Evolutionary conservation across 208 protist genomes (phyloP).

Genomic region (Acanthamoeba triangularis): DNA sequence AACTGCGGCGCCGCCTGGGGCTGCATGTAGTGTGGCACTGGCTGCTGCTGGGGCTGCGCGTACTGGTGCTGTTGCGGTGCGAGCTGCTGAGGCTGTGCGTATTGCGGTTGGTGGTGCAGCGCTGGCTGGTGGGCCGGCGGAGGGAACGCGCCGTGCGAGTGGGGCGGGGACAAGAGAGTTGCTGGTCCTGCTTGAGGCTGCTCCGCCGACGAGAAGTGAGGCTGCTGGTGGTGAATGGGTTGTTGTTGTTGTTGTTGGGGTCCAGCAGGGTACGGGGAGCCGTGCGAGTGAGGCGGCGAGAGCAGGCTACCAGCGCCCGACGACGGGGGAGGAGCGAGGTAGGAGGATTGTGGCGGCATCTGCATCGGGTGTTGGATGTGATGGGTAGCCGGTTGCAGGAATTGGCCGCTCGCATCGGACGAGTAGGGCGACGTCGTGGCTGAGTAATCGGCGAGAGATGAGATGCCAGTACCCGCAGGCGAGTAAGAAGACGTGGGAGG

Average conservation of each 20-base stretch:
- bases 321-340: too few relatives aligned
- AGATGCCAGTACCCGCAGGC: neutral
- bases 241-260: neutral
- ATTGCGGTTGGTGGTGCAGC: neutral
- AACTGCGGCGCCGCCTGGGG: neutral
- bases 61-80: neutral
- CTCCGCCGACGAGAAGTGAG: neutral
- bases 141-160: neutral
- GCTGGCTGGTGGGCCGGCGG: neutral
- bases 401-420: neutral
- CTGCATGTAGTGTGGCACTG: neutral
- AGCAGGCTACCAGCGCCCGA: neutral
- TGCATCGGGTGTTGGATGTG: neutral
- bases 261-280: neutral
- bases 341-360: neutral
- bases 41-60: neutral
- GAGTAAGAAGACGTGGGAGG: conserved; percentile 12
- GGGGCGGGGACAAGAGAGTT: neutral
- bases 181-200: neutral
- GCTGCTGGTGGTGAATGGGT: too few relatives aligned
- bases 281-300: neutral
- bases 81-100: neutral
- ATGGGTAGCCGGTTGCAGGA: neutral
- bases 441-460: neutral
- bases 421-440: neutral